A percentile compares a stretch with the other conserved stretches of the same genome.
phyloP scores from a whole-genome alignment of 495 filamentous ascomycete genomes.

The Lophium mytilinum region DNA sequence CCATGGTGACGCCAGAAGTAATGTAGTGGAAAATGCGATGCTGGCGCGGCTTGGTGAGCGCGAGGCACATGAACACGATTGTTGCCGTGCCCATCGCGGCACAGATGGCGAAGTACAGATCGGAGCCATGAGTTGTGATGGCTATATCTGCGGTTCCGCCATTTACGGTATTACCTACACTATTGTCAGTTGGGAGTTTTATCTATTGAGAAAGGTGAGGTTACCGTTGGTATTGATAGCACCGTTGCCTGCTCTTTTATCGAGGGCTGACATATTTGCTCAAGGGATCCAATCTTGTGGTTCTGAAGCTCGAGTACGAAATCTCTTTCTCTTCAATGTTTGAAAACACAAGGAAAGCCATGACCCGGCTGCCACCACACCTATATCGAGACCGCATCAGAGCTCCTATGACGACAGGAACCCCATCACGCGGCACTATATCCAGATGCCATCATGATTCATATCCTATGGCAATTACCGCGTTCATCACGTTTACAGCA shows the following conservation, averaged over 20 bases:
- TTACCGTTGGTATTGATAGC: slow-evolving; percentile 44
- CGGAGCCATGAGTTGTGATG: slow-evolving; percentile 54
- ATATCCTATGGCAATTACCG: no score
- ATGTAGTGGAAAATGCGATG: slow-evolving; percentile 64
- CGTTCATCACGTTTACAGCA: no score
- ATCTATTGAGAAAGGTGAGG: slow-evolving; percentile 1
- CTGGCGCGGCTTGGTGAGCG: slow-evolving; percentile 41
- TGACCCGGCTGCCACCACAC: no score
- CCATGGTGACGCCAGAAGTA: slow-evolving; percentile 49
- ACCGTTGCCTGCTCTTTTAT: slow-evolving; percentile 32
- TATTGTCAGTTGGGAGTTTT: neutral
- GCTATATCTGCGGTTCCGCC: slow-evolving; percentile 42
- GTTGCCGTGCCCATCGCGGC: slow-evolving; percentile 42
- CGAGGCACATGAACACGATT: slow-evolving; percentile 39
- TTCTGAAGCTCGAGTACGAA: no score
- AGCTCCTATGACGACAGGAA: no score
- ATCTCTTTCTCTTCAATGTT: neutral
- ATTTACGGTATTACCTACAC: slow-evolving; percentile 27
- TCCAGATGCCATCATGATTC: no score
- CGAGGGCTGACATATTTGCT: neutral
- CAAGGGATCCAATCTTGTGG: no score
- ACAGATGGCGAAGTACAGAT: slow-evolving; percentile 51
- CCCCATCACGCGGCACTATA: no score
- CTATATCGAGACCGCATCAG: no score
- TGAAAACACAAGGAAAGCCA: no score